These are phyloP conservation scores for Chionographis japonica DNA, from an alignment of 106 monocot genomes.

Conservation along the genomic window DNA sequence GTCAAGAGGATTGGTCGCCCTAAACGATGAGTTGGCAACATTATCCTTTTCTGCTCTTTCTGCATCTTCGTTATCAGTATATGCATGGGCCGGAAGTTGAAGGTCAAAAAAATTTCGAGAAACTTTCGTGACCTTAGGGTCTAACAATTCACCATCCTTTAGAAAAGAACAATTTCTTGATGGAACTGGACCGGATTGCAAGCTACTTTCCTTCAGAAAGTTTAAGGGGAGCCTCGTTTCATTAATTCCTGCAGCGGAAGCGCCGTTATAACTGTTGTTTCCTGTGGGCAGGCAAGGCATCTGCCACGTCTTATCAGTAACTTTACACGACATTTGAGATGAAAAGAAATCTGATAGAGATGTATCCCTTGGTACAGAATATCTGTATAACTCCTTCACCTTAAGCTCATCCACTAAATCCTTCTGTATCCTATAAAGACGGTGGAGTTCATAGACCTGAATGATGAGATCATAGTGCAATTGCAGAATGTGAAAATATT, in stretches of 20 bases:
- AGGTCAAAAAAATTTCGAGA: slow-evolving; percentile 32
- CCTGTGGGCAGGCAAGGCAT: neutral
- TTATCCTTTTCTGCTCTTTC: slow-evolving; percentile 13
- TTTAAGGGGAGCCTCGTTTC: slow-evolving; percentile 7
- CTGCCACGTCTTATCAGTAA: slow-evolving; percentile 5
- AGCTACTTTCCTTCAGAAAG: neutral
- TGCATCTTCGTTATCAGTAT: slow-evolving; percentile 19
- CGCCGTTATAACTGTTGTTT: neutral
- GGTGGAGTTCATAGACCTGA: slow-evolving; percentile 46
- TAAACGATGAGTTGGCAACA: slow-evolving; percentile 4
- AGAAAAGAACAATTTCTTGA: slow-evolving; percentile 10
- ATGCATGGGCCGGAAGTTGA: slow-evolving; percentile 48
- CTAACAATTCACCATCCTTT: neutral
- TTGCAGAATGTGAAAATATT: no score
- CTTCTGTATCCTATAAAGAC: slow-evolving; percentile 39
- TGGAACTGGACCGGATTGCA: neutral
- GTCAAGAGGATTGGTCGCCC: neutral
- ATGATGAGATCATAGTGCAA: neutral
- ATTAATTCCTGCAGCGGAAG: slow-evolving; percentile 7
- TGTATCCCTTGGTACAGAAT: slow-evolving; percentile 6
- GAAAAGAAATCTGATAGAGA: slow-evolving; percentile 14
- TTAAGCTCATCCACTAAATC: slow-evolving; percentile 38
- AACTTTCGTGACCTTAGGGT: neutral
- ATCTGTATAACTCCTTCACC: slow-evolving; percentile 2
- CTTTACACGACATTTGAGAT: slow-evolving; percentile 6